Base-by-base conservation (phyloP, 768 basidiomycete genomes). In the Pulveroboletus sp. region DNA sequence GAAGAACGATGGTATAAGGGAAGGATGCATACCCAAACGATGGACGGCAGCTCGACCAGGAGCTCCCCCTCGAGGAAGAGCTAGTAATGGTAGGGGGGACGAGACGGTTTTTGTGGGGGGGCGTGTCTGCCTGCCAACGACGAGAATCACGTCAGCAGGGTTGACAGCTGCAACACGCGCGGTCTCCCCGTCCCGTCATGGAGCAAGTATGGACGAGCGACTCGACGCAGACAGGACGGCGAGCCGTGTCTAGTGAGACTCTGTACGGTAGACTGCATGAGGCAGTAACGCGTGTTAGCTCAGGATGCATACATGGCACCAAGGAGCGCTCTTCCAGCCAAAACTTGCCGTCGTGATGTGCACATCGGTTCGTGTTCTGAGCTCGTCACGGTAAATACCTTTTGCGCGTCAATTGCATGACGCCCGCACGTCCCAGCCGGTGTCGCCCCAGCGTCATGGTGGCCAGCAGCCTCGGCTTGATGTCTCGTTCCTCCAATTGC, bases 21-120 rank as follows among this genome's bases (percentile, higher is more conserved):
- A 68, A 42, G 46, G 65, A 47, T 42, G 58, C 65, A 69, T 68
- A 51, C 49, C 55, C 58, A 51, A 52, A 64, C 37, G 51, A 59
- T 45, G 54, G 53, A 47, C 52, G 43, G 51, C 40, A 51, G 28
- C 48, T 39, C 44, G 39, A 48, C 39, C 36, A 33, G 46, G 53
- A 49, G 41, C 45, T 36, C 39, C 52, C 47, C 38, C 41, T 47
- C 39, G 46, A 54, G 45, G 50, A 42, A 41, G n/a, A 37, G 46
- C 37, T 44, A n/a, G n/a, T 39, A 43, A 41, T 35, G n/a, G 32
- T 15, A 5, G 36, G 24, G 50, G 43, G 43, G 35, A 46, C 38
- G 44, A 40, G 33, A 37, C 46, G 52, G 46, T 46, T 53, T 55
- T 46, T 43, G 46, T 49, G 39, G 9, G 21, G 35, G 40, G 39